Conservation (phyloP, 805 yeast genomes). For the Wickerhamiella dianesei region DNA sequence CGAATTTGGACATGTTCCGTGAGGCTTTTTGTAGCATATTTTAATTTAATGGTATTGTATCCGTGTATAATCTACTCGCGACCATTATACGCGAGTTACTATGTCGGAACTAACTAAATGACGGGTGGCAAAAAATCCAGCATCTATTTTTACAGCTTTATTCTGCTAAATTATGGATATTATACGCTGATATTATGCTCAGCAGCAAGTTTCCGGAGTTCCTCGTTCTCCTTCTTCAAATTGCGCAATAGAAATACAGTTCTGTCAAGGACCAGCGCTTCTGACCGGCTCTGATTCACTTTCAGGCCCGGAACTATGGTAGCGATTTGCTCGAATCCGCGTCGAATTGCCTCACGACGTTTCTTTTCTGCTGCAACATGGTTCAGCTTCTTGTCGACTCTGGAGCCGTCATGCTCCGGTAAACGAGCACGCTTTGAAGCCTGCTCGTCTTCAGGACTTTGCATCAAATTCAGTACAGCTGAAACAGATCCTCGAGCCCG, state of each 20-base stretch:
- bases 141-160: too few species aligned
- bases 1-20: too few species aligned
- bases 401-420: background rate
- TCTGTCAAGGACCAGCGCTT: constrained; percentile 57
- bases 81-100: too few species aligned
- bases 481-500: background rate
- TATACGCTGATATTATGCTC: background rate
- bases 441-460: background rate
- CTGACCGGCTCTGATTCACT: constrained; percentile 65
- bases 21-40: too few species aligned
- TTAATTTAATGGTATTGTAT: too few species aligned
- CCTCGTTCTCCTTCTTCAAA: constrained; percentile 23
- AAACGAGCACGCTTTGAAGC: background rate
- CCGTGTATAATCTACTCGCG: too few species aligned
- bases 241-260: constrained; percentile 23
- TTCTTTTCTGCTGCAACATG: constrained; percentile 80
- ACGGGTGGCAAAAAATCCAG: too few species aligned
- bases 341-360: constrained; percentile 71
- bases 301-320: constrained; percentile 59
- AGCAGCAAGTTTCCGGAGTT: constrained; percentile 19
- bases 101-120: too few species aligned
- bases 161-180: too few species aligned
- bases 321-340: constrained; percentile 67
- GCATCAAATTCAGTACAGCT: background rate
- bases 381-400: constrained; percentile 25